Percentiles rank a stretch among this genome's conserved stretches.
phyloP scores from a whole-genome alignment of 805 yeast genomes.

The Starmera amethionina region DNA sequence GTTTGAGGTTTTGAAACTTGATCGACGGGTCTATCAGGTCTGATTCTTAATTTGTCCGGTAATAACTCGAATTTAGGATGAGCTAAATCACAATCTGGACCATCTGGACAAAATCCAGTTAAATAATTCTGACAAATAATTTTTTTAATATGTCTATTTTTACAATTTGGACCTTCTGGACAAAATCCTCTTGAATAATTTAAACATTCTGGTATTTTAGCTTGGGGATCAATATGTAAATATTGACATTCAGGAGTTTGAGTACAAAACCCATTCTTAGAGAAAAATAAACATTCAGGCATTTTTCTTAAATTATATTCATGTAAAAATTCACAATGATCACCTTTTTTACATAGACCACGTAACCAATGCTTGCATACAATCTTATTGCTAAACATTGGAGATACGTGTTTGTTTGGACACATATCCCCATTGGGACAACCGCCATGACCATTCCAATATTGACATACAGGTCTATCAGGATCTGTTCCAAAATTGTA shows the following conservation, averaged over 20 bases:
- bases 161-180: conserved; percentile 82
- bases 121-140: conserved; percentile 69
- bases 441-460: conserved; percentile 50
- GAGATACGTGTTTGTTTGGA: conserved; percentile 75
- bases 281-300: conserved; percentile 92
- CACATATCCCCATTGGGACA: conserved; percentile 87
- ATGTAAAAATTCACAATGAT: conserved; percentile 91
- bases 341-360: conserved; percentile 94
- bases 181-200: conserved; percentile 86
- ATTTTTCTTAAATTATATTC: conserved; percentile 89
- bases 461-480: conserved; percentile 80
- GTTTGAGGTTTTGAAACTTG: conserved; percentile 3
- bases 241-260: conserved; percentile 92
- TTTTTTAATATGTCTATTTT: conserved; percentile 69
- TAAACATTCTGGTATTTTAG: conserved; percentile 80
- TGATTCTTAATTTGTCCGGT: conserved; percentile 28
- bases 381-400: conserved; percentile 58
- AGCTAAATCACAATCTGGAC: conserved; percentile 56
- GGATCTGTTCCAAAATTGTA: conserved; percentile 80
- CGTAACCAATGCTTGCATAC: conserved; percentile 98
- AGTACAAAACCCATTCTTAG: conserved; percentile 75
- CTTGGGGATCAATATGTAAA: conserved; percentile 81
- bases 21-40: conserved; percentile 20
- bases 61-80: conserved; percentile 70
- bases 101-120: conserved; percentile 90